Evolutionary conservation across 192 early-diverging fungal species (phyloP).

Genomic region (Diversispora eburnea): DNA sequence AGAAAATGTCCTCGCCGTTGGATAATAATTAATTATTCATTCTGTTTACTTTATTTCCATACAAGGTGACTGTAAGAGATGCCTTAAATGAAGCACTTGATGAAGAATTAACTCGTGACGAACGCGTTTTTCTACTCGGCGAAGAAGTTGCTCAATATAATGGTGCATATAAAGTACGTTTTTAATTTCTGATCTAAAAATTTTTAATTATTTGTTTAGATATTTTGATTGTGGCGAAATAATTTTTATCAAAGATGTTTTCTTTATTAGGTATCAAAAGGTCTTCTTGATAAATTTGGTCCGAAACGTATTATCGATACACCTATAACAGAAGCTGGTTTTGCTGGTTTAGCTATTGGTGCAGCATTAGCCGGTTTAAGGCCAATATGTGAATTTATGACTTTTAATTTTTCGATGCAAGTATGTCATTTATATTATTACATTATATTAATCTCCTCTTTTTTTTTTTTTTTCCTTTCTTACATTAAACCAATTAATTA

Average conservation of each 20-base stretch:
- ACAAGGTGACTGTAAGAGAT: conserved; percentile 92
- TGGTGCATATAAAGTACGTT: conserved; percentile 94
- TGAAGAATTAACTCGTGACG: conserved; percentile 91
- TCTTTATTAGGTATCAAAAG: conserved; percentile 82
- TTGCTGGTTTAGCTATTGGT: conserved; percentile 93
- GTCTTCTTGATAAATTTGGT: conserved; percentile 95
- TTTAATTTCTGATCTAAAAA: background rate
- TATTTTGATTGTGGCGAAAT: background rate
- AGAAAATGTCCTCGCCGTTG: too few species aligned
- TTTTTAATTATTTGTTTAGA: background rate
- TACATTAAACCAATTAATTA: background rate
- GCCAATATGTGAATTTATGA: conserved; percentile 99
- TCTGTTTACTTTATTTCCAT: too few species aligned
- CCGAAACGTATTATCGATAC: conserved; percentile 97
- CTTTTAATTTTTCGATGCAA: conserved; percentile 99
- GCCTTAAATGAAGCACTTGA: conserved; percentile 96
- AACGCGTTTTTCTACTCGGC: conserved; percentile 88
- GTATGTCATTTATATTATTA: conserved; percentile 39
- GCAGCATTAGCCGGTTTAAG: conserved; percentile 89
- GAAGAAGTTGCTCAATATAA: conserved; percentile 99
- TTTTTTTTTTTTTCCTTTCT: background rate
- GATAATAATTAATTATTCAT: too few species aligned
- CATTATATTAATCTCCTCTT: background rate
- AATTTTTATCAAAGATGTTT: background rate
- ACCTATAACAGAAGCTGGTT: conserved; percentile 98